Evolutionary conservation across 2,329 filamentous ascomycete species (phyloP), one percentile per base, ranked within the genome.

Genomic region (Verticillium klebahnii): DNA sequence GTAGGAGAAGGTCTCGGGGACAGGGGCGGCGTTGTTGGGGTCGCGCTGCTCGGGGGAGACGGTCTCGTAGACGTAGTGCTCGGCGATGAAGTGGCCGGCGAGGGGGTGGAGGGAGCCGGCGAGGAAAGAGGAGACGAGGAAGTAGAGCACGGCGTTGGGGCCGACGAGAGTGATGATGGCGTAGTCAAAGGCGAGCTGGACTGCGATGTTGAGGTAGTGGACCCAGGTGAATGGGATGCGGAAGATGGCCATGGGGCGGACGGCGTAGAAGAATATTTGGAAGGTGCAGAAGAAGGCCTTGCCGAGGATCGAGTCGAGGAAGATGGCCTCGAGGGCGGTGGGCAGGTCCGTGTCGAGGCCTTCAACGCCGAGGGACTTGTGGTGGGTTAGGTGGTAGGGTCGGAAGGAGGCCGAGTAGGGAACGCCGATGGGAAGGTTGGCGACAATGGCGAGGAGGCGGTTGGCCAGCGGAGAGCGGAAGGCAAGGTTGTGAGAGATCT

Each of bases 231-330:
- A 86, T 40, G 94, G 92, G 5, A 98, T 84, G 69, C 87, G 86
- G 84, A 97, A 97, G 69, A 99, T 85, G 78, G 93, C 89, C 90
- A 98, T 97, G 64, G 95, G 95, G 17, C 95, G 91, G 58, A 99
- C 78, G 70, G 95, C 95, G 80, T 99, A 99, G 85, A 99, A 99
- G 74, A 99, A 85, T 76, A 99, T 97, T 78, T 99, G 95, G 80
- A 97, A 99, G 68, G 95, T 99, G 80, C 91, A 94, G 85, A 99
- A 99, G 82, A 99, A 99, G 67, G 95, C 89, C 79, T 99, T 99
- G 75, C 95, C 95, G 19, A 94, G 86, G 69, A 99, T 89, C 8
- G 93, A 97, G 81, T 99, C 91, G 70, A 99, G 89, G 74, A 99
- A 90, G 73, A 96, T 78, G 65, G 93, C 94, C 80, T 99, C 95